phyloP scores from a whole-genome alignment of 495 filamentous ascomycete genomes.

The Aspergillus egyptiacus region DNA sequence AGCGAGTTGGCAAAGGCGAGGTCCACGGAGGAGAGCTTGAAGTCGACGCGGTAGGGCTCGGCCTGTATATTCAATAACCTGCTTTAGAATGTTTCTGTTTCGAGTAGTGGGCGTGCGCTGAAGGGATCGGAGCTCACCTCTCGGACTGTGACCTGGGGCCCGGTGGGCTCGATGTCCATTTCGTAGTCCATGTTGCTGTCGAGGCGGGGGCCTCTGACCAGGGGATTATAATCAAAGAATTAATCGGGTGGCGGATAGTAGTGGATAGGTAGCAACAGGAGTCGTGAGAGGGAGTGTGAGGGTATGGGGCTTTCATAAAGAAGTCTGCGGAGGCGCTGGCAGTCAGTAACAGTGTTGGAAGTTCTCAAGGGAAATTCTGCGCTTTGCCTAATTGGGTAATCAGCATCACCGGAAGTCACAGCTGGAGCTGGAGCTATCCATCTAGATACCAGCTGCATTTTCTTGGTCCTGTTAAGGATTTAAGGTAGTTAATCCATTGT shows the following conservation, averaged over 20 bases:
- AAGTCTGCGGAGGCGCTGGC: slow-evolving; percentile 3
- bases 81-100: no score
- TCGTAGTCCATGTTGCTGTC: slow-evolving; percentile 58
- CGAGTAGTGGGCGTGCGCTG: slow-evolving; percentile 8
- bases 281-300: not conserved
- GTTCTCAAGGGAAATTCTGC: slow-evolving; percentile 8
- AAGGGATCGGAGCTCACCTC: slow-evolving; percentile 43
- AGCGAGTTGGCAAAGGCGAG: slow-evolving; percentile 91
- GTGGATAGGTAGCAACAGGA: not conserved
- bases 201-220: slow-evolving; percentile 14
- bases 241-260: not conserved
- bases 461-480: not conserved
- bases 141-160: slow-evolving; percentile 65
- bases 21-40: slow-evolving; percentile 72
- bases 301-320: not conserved
- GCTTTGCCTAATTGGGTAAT: slow-evolving; percentile 35
- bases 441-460: not conserved
- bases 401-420: no score
- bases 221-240: no score
- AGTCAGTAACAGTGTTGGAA: not conserved
- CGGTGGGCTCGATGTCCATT: slow-evolving; percentile 59
- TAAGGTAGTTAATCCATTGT: no score
- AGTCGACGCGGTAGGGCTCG: slow-evolving; percentile 66
- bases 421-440: no score
- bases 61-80: slow-evolving; percentile 42